Evolutionary conservation across 371 early-diverging fungal species (phyloP), one percentile per base, ranked within the genome.

Genomic region (Mycotypha africana): DNA sequence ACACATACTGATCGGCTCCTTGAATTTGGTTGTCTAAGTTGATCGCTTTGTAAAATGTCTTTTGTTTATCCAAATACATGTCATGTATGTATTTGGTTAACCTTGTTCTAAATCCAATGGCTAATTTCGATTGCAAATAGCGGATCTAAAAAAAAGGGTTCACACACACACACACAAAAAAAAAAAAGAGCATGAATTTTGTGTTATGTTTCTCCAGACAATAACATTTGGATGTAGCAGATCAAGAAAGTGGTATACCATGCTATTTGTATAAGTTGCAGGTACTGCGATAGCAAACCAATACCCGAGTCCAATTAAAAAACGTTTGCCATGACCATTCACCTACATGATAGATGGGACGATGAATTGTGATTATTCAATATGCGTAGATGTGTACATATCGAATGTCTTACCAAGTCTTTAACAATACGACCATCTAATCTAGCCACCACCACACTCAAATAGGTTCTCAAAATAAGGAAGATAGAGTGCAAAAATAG

Each of bases 281-380:
- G 97, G 97, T 10, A 97, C 66, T 19, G 96, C 95, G 49, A 97
- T 88, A 21, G 86, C 87, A 77, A 97, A 96, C 97, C 97, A 97
- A 55, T 89, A 86, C 11, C 75, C 77, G 8, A 90, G 62, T 14
- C 87, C 87, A 16, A 33, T 52, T 25, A 67, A 38, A 36, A 65
- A 67, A 0, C 56, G 50, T 42, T 58, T 59, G 0, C 67, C 58
- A 26, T 67, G 45, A 4, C 67, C 71, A 38, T 67, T 60, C 8
- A 70, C 67, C 71, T 70, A 35, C 31, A 17, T 12, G 15, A 11
- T 23, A 9, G 17, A 34, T 12, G 16, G 9, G 2, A 24, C 34
- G 4, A 11, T 4, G 12, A 7, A 22, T n/a, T n/a, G n/a, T n/a
- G n/a, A n/a, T n/a, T n/a, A n/a, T n/a, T n/a, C n/a, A n/a, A n/a